Percentiles rank a stretch among this genome's conserved stretches.
Evolutionary conservation across 2,329 filamentous ascomycete genomes (phyloP).

Genomic region (Colletotrichum destructivum): DNA sequence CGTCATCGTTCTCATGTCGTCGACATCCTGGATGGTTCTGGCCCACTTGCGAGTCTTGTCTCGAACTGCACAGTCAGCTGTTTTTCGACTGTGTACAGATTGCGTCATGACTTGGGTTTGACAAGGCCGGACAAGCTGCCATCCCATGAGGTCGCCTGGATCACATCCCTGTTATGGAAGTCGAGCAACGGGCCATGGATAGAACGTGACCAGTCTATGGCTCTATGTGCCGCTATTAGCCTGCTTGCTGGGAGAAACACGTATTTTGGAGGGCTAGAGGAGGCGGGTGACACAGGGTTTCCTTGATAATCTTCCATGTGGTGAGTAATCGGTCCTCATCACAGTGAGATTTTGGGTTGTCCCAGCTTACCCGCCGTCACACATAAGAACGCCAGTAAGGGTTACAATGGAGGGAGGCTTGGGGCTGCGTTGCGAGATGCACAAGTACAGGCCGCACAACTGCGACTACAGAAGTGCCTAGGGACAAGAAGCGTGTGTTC

Average conservation of each 20-base stretch:
- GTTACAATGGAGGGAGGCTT: conserved; percentile 2
- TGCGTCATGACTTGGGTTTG: conserved; percentile 39
- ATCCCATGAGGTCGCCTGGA: conserved; percentile 37
- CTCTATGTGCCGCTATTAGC: conserved; percentile 32
- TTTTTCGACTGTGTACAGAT: conserved; percentile 20
- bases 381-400: conserved; percentile 20
- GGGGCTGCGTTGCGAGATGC: background rate
- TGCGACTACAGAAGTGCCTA: background rate
- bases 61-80: conserved; percentile 32
- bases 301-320: background rate
- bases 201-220: conserved; percentile 37
- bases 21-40: background rate
- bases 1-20: background rate
- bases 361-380: conserved; percentile 27
- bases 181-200: conserved; percentile 26
- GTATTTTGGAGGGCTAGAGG: background rate
- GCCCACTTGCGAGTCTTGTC: conserved; percentile 7
- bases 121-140: conserved; percentile 36
- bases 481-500: background rate
- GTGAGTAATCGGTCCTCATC: conserved; percentile 17
- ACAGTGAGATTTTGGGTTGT: conserved; percentile 6
- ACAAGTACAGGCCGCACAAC: conserved; percentile 15
- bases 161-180: conserved; percentile 29
- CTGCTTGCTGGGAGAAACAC: conserved; percentile 7
- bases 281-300: conserved; percentile 32